Conservation (phyloP, 129 eudicot species). For the Centella asiatica region DNA sequence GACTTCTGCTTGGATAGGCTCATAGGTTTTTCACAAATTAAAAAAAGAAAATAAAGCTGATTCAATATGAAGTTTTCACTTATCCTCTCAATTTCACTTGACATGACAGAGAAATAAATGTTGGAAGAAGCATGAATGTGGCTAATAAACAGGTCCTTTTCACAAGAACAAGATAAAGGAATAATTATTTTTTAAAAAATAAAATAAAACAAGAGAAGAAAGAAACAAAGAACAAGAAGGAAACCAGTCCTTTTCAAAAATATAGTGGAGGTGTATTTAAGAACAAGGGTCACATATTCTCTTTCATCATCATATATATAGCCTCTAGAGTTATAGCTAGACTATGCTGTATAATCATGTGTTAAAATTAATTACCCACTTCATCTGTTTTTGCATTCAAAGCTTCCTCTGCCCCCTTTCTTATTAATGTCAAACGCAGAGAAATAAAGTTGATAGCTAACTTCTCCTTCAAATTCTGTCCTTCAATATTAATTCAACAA, state of each 20-base stretch:
- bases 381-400: slow-evolving; percentile 48
- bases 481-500: slow-evolving; percentile 27
- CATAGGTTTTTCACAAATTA: no score
- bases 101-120: slow-evolving; percentile 2
- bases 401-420: slow-evolving; percentile 12
- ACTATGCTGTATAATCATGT: background rate
- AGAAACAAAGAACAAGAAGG: no score
- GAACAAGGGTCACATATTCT: slow-evolving; percentile 19
- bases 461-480: slow-evolving; percentile 25
- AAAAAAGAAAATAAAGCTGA: background rate
- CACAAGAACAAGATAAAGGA: background rate
- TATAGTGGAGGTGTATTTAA: background rate
- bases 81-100: background rate
- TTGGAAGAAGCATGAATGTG: slow-evolving; percentile 2
- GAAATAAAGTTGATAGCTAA: slow-evolving; percentile 31
- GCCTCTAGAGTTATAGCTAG: background rate
- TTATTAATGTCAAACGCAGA: slow-evolving; percentile 16
- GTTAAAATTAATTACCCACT: background rate
- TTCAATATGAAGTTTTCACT: background rate
- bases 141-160: slow-evolving; percentile 4
- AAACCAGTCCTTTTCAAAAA: background rate
- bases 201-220: no score
- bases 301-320: background rate
- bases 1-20: no score
- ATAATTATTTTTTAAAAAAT: no score